A percentile compares a stretch with the other conserved stretches of the same genome.
These are phyloP conservation scores for Solanum sitiens DNA, from an alignment of 257 asterid genomes.

Conservation along the genomic window DNA sequence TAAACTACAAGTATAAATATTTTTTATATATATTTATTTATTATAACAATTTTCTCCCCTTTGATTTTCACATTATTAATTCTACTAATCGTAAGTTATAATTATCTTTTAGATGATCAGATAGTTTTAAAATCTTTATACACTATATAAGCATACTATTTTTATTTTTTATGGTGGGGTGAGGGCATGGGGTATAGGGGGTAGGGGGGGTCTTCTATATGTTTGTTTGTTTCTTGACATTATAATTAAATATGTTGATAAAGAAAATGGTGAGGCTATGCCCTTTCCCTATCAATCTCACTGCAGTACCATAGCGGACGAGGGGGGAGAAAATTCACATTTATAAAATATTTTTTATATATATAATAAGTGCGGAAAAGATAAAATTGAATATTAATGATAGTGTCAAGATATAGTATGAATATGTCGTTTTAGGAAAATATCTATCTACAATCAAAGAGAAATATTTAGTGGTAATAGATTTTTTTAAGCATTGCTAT, in stretches of 20 bases:
- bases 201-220: neutral
- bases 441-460: too few relatives aligned
- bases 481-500: too few relatives aligned
- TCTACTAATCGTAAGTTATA: neutral
- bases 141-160: neutral
- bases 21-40: neutral
- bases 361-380: neutral
- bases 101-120: neutral
- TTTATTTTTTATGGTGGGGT: neutral
- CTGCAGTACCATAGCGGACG: neutral
- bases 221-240: neutral
- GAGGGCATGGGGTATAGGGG: neutral
- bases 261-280: neutral
- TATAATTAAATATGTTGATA: neutral
- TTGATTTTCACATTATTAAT: neutral
- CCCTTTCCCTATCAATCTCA: neutral
- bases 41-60: neutral
- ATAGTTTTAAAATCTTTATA: neutral
- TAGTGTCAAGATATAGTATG: too few relatives aligned
- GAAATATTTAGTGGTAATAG: too few relatives aligned
- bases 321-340: neutral
- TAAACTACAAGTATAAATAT: neutral
- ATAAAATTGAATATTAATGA: neutral
- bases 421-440: too few relatives aligned
- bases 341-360: neutral